Evolutionary conservation across 1,284 basidiomycete species (phyloP), one percentile per base, ranked within the genome.

Genomic region (Moniliophthora roreri): DNA sequence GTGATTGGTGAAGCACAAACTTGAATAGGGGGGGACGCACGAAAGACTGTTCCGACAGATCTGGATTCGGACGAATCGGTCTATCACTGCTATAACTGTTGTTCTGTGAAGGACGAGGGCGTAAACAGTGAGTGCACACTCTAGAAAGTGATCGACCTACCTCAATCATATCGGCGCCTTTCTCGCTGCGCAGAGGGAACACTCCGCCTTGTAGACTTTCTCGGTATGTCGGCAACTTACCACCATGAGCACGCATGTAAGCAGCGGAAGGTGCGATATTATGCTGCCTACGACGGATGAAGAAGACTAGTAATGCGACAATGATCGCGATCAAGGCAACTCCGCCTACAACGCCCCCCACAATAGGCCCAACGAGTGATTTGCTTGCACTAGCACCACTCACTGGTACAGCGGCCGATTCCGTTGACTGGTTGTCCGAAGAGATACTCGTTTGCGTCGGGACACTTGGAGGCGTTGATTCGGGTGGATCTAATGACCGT

Each of bases 231-330:
- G 67, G 62, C n/a, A 46, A 32, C 28, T 18, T 23, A 2, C 44
- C 44, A 4, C 44, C 44, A 28, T 28, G 28, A 32, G 44, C 24
- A 4, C 44, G 23, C n/a, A 61, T 62, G 50, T 68, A 69, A 4
- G 66, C 62, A 21, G 69, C 58, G 20, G 69, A 68, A 0, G 69
- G 69, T 9, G 69, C 64, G 11, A 62, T 54, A 36, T 61, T 62
- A n/a, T 59, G 60, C 13, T 61, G 63, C 2, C 65, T 59, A 8
- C 63, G 63, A 58, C 60, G 60, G 60, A 64, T 26, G 10, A 46
- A n/a, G 28, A 32, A 64, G 23, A 59, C 51, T 9, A 62, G 13
- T 20, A 62, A 35, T 18, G 53, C 49, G 20, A 46, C 58, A 2
- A 62, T 2, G 20, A 65, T 23, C 7, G 53, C 41, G 2, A 69